These are phyloP conservation scores for Leccinum truebloodii DNA, from an alignment of 768 basidiomycete species.

Conservation along the genomic window DNA sequence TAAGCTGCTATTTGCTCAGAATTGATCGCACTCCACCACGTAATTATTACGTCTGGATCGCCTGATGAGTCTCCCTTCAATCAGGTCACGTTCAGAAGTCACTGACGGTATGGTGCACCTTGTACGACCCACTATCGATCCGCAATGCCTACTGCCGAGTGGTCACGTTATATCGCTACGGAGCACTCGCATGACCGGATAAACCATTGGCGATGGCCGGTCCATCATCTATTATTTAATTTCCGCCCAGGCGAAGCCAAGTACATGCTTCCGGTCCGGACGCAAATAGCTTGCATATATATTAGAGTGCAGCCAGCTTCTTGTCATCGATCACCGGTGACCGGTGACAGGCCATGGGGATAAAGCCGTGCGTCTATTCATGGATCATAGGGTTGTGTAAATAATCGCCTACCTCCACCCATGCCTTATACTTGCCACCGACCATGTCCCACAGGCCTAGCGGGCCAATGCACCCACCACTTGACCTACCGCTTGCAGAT, in stretches of 20 bases:
- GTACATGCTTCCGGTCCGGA: not conserved
- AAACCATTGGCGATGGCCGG: not conserved
- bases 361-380: slow-evolving; percentile 7
- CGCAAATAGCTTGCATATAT: slow-evolving; percentile 1
- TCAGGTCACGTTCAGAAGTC: too few species aligned
- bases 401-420: not conserved
- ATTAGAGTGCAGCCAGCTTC: not conserved
- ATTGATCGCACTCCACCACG: too few species aligned
- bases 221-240: not conserved
- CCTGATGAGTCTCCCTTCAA: too few species aligned
- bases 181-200: not conserved
- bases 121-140: not conserved
- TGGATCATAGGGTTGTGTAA: slow-evolving; percentile 6
- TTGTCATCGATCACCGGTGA: not conserved
- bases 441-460: slow-evolving; percentile 17
- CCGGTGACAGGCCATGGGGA: not conserved
- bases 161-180: not conserved
- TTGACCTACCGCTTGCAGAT: not conserved
- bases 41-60: too few species aligned
- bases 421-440: not conserved
- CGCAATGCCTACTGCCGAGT: not conserved
- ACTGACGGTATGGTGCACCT: too few species aligned
- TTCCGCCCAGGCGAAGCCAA: not conserved
- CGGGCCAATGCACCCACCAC: not conserved
- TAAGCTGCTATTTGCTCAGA: too few species aligned